phyloP scores from a whole-genome alignment of 305 asterid species.

The Solanum hybrid region DNA sequence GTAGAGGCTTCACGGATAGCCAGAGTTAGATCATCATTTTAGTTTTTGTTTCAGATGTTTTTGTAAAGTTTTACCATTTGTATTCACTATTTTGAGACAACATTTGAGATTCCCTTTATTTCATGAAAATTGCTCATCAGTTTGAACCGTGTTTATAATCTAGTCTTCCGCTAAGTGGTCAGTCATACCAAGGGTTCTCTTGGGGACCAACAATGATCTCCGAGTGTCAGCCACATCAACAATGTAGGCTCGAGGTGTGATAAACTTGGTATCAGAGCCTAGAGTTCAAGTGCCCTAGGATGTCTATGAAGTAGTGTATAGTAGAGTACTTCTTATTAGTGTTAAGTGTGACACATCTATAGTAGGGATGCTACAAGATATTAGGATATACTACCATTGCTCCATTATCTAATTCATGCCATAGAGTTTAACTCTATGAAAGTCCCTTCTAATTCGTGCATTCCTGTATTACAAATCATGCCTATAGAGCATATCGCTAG shows the following conservation, averaged over 20 bases:
- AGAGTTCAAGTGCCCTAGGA: too few relatives aligned
- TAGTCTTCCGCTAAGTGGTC: not conserved
- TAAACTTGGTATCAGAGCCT: too few relatives aligned
- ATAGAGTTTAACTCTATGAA: too few relatives aligned
- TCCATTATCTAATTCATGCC: too few relatives aligned
- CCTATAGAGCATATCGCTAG: too few relatives aligned
- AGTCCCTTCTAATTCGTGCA: too few relatives aligned
- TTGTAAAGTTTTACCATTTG: not conserved
- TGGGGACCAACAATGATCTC: not conserved
- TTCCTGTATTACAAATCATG: too few relatives aligned
- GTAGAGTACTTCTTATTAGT: too few relatives aligned
- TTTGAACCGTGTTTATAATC: not conserved
- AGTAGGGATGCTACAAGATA: too few relatives aligned
- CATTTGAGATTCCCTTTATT: not conserved
- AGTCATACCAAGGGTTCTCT: not conserved
- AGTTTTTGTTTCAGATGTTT: not conserved
- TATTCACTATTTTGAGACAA: not conserved
- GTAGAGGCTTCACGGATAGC: not conserved
- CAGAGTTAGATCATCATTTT: not conserved
- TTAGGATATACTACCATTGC: too few relatives aligned
- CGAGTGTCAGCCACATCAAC: not conserved
- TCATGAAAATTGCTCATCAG: not conserved
- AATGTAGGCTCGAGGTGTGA: not conserved
- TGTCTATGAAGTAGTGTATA: too few relatives aligned
- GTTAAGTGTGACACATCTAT: too few relatives aligned